phyloP scores from a whole-genome alignment of 208 protist genomes.

The Acanthamoeba lenticulata region DNA sequence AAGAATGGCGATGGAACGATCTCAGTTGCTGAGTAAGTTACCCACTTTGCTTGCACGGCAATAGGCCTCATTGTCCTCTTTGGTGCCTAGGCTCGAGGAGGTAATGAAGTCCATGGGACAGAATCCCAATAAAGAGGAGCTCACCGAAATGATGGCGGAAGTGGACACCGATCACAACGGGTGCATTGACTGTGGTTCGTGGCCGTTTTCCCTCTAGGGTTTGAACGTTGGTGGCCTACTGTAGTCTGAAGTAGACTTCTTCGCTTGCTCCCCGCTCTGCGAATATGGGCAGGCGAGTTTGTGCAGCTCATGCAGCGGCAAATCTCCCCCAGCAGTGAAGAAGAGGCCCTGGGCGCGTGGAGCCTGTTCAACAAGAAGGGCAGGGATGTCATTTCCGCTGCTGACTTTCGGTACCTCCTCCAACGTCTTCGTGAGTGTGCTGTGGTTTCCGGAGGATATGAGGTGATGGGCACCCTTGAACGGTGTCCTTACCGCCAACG shows the following conservation, averaged over 20 bases:
- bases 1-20: slow-evolving; percentile 33
- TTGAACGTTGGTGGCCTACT: slow-evolving; percentile 84
- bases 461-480: no score
- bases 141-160: slow-evolving; percentile 96
- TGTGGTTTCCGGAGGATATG: background rate
- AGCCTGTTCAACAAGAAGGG: slow-evolving; percentile 85
- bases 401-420: slow-evolving; percentile 85
- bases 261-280: background rate
- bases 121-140: slow-evolving; percentile 82
- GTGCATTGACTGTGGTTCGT: slow-evolving; percentile 92
- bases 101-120: slow-evolving; percentile 59
- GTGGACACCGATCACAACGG: slow-evolving; percentile 98
- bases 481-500: background rate
- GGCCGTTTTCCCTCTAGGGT: background rate
- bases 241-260: slow-evolving; percentile 68
- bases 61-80: background rate
- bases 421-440: no score
- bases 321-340: slow-evolving; percentile 80
- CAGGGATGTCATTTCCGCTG: slow-evolving; percentile 83
- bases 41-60: background rate
- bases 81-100: background rate
- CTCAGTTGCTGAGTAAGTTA: slow-evolving; percentile 85
- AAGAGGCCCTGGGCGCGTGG: slow-evolving; percentile 86
- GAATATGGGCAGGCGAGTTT: slow-evolving; percentile 88
- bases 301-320: slow-evolving; percentile 81